phyloP scores from a whole-genome alignment of 495 filamentous ascomycete genomes.

The Rostrohypoxylon terebratum region DNA sequence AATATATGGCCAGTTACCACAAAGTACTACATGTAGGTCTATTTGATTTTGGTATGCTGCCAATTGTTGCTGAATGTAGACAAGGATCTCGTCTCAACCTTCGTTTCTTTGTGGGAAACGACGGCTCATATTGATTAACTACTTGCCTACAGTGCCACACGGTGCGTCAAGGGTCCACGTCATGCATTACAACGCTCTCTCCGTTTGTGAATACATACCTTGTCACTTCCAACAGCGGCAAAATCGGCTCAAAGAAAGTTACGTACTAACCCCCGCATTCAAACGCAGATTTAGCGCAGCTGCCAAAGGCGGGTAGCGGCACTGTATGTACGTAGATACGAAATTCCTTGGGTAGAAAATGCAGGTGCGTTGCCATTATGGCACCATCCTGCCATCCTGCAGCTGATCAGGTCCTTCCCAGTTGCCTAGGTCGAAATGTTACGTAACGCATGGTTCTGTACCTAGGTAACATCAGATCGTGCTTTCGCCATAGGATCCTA shows the following conservation, averaged over 20 bases:
- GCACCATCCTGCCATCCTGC: constrained; percentile 15
- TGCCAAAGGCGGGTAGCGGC: constrained; percentile 1
- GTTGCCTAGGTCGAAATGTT: not conserved
- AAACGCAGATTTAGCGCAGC: constrained; percentile 14
- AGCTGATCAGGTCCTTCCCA: constrained; percentile 10
- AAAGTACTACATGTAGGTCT: too few relatives aligned
- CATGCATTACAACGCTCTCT: constrained; percentile 16
- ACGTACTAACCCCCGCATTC: constrained; percentile 37
- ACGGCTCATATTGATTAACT: constrained; percentile 6
- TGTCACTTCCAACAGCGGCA: not conserved
- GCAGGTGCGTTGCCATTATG: constrained; percentile 16
- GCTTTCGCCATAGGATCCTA: constrained; percentile 14
- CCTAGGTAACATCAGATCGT: constrained; percentile 1
- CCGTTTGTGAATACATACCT: constrained; percentile 10
- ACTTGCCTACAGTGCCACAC: constrained; percentile 20
- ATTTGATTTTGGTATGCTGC: too few relatives aligned
- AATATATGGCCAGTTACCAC: not conserved
- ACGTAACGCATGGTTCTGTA: not conserved
- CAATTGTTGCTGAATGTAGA: not conserved
- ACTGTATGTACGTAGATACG: constrained; percentile 16
- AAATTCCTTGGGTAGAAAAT: not conserved
- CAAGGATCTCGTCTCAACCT: constrained; percentile 2
- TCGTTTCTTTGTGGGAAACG: not conserved
- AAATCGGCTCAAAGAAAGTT: constrained; percentile 17
- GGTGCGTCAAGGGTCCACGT: constrained; percentile 12